phyloP scores from a whole-genome alignment of 441 rosid species.

The Arabidopsis lyrata region DNA sequence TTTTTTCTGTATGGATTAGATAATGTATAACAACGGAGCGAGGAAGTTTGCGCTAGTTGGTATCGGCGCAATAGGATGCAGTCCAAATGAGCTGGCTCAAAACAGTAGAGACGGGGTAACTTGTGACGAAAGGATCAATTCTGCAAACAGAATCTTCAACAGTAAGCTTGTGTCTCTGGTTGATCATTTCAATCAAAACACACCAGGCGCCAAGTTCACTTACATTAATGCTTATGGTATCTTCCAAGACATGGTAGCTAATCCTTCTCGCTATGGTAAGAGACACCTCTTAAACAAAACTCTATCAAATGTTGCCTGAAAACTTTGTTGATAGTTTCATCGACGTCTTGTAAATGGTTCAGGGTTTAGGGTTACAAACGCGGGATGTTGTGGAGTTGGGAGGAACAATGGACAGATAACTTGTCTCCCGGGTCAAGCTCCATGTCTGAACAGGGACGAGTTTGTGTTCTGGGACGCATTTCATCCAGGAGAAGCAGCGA shows the following conservation, averaged over 20 bases:
- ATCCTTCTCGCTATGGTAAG: constrained; percentile 65
- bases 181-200: constrained; percentile 61
- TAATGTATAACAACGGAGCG: constrained; percentile 73
- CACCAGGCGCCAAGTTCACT: constrained; percentile 66
- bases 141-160: constrained; percentile 80
- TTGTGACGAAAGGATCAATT: constrained; percentile 72
- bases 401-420: constrained; percentile 49
- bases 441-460: constrained; percentile 47
- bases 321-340: background rate
- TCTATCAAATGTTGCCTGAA: background rate
- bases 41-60: constrained; percentile 81
- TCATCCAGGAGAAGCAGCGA: constrained; percentile 62
- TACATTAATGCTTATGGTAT: constrained; percentile 79
- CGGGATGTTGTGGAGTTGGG: constrained; percentile 60
- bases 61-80: constrained; percentile 82
- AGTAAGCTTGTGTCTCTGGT: constrained; percentile 72
- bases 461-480: constrained; percentile 61
- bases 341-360: constrained; percentile 41
- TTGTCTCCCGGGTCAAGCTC: constrained; percentile 46
- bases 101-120: constrained; percentile 74
- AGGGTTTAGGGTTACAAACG: constrained; percentile 51
- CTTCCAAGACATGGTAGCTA: constrained; percentile 67
- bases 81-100: constrained; percentile 78
- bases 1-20: constrained; percentile 42
- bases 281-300: background rate